phyloP scores from a whole-genome alignment of 805 yeast species.

The Ogataea haglerorum region DNA sequence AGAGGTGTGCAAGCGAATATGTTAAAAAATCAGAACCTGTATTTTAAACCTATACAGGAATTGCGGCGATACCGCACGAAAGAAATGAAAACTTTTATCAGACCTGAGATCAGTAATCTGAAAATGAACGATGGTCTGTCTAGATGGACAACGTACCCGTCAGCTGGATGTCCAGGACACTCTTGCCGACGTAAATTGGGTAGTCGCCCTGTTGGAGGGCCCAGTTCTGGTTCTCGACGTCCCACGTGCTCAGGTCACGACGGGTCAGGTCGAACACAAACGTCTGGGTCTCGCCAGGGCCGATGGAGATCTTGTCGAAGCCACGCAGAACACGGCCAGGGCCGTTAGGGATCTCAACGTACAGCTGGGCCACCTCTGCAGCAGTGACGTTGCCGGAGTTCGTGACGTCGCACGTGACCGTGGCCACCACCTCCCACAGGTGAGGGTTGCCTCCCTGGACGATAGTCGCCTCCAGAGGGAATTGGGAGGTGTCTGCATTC shows the following conservation, averaged over 20 bases:
- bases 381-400: constrained; percentile 40
- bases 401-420: constrained; percentile 36
- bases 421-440: constrained; percentile 40
- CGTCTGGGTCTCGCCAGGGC: constrained; percentile 30
- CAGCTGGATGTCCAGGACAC: constrained; percentile 17
- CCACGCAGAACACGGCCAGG: constrained; percentile 43
- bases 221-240: constrained; percentile 42
- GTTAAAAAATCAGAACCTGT: background rate
- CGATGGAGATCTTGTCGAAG: constrained; percentile 39
- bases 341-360: constrained; percentile 41
- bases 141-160: constrained; percentile 10
- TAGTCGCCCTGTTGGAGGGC: constrained; percentile 43
- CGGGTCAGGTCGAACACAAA: constrained; percentile 37
- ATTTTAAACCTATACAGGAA: too few species aligned
- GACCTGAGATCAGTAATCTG: too few species aligned
- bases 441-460: constrained; percentile 2
- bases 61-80: background rate
- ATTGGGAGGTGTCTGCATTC: constrained; percentile 1
- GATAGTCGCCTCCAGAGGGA: background rate
- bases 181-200: constrained; percentile 35
- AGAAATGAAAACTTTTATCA: background rate
- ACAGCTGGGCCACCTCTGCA: constrained; percentile 42
- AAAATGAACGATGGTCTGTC: too few species aligned
- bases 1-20: background rate
- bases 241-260: constrained; percentile 45